A percentile compares a stretch with the other conserved stretches of the same genome.
These are phyloP conservation scores for Mycena belliarum DNA, from an alignment of 768 basidiomycete genomes.

Conservation along the genomic window DNA sequence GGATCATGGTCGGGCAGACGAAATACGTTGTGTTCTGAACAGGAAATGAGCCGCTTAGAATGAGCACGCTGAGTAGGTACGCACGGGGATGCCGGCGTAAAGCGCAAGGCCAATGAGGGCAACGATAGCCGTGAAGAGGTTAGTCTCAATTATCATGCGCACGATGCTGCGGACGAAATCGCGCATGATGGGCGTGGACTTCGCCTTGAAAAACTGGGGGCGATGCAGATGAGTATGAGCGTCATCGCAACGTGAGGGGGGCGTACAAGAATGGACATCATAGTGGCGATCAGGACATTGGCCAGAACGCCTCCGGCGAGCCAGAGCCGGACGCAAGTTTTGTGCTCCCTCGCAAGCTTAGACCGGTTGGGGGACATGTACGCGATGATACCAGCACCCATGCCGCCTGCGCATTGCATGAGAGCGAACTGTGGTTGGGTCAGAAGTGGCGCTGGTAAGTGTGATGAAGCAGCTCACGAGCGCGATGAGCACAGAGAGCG, in stretches of 20 bases:
- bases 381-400: not conserved
- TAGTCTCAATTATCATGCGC: constrained; percentile 7
- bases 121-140: not conserved
- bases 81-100: not conserved
- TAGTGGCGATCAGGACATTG: constrained; percentile 6
- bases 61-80: not conserved
- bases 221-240: not conserved
- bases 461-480: not conserved
- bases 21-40: not conserved
- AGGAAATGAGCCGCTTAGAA: not conserved
- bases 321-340: not conserved
- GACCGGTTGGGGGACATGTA: not conserved
- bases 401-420: not conserved
- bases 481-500: not conserved
- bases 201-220: not conserved
- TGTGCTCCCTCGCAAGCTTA: not conserved
- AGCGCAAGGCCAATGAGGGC: not conserved
- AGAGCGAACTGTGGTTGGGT: not conserved
- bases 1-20: not conserved
- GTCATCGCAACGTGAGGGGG: not conserved
- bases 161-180: not conserved
- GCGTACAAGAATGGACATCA: constrained; percentile 7
- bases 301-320: not conserved
- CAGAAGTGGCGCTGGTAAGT: not conserved
- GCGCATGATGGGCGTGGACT: not conserved